Evolutionary conservation across 2,329 filamentous ascomycete species (phyloP), one percentile per base, ranked within the genome.

Genomic region (Diaporthe batatas): DNA sequence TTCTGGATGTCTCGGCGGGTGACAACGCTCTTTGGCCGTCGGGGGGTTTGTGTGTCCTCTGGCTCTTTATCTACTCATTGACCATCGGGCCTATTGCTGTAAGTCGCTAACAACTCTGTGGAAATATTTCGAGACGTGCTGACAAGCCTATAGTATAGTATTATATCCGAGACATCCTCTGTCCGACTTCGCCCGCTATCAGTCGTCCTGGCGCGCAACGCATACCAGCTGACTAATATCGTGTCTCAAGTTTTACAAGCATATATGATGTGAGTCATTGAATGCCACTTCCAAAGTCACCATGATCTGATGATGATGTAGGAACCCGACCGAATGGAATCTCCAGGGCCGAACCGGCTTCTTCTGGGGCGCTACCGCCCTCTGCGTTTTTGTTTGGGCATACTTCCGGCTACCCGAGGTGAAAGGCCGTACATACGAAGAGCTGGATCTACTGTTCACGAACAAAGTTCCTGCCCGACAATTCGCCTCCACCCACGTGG

Each of bases 361-460:
- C 69, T 78, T 82, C 73, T 82, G 80, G 81, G 76, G 76, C 1
- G 77, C 75, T 6, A 80, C 83, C 65, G 82, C 83, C 74, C 76
- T 86, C 21, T 44, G 82, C 1, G 83, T 83, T n/a, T 76, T 84
- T 0, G 73, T 82, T 1, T 88, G 86, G 79, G 82, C 84, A 3
- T 85, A 79, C 75, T 84, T 85, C 74, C 83, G 82, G 58, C 77
- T 86, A 18, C 85, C 85, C 7, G 81, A 82, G 73, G 76, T 78
- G 1, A 80, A 78, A 73, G 80, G 75, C 7, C 74, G 78, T 18
- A 80, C 76, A 0, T 78, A 77, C 68, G 76, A 76, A 6, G 79
- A 82, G 74, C 59, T 82, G 42, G 79, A 81, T 65, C 65, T 80
- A 12, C 71, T 81, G 0, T 82, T 82, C 68, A 75, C 78, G 72